Conservation (phyloP, 1,139 yeast genomes). For the Suhomyces bokatorum region DNA sequence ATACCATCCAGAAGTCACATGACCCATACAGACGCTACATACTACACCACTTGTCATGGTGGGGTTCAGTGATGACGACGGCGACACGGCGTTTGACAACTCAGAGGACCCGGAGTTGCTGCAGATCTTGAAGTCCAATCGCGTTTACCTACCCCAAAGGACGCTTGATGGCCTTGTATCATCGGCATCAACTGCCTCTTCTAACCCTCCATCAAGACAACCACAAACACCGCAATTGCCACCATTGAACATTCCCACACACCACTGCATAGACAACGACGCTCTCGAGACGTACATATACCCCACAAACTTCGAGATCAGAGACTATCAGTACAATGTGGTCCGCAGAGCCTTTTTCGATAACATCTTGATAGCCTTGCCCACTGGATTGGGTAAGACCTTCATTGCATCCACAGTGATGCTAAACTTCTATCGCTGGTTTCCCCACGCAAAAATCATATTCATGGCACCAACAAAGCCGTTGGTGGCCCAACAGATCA, state of each 20-base stretch:
- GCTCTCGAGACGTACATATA: conserved; percentile 59
- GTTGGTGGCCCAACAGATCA: conserved; percentile 94
- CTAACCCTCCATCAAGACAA: neutral
- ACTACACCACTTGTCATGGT: neutral
- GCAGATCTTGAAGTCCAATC: conserved; percentile 5
- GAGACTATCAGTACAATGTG: conserved; percentile 88
- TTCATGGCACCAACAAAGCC: conserved; percentile 98
- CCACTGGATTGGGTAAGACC: conserved; percentile 97
- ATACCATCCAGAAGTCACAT: conserved; percentile 1
- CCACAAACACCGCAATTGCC: neutral
- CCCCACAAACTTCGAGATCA: conserved; percentile 79
- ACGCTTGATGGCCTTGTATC: conserved; percentile 15
- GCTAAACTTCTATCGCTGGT: conserved; percentile 89
- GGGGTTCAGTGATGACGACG: conserved; percentile 3
- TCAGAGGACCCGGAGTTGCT: conserved; percentile 15
- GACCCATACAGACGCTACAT: neutral
- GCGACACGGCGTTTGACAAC: conserved; percentile 8
- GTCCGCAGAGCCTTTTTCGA: conserved; percentile 69
- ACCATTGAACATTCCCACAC: conserved; percentile 37
- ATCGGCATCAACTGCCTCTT: neutral
- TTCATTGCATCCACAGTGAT: conserved; percentile 94
- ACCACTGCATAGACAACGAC: conserved; percentile 49
- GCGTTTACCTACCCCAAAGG: conserved; percentile 13
- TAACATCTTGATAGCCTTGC: conserved; percentile 84
- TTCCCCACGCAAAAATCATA: conserved; percentile 69